A percentile compares a stretch with the other conserved stretches of the same genome.
Conservation (phyloP, 306 rosid species). For the Castanea sativa region DNA sequence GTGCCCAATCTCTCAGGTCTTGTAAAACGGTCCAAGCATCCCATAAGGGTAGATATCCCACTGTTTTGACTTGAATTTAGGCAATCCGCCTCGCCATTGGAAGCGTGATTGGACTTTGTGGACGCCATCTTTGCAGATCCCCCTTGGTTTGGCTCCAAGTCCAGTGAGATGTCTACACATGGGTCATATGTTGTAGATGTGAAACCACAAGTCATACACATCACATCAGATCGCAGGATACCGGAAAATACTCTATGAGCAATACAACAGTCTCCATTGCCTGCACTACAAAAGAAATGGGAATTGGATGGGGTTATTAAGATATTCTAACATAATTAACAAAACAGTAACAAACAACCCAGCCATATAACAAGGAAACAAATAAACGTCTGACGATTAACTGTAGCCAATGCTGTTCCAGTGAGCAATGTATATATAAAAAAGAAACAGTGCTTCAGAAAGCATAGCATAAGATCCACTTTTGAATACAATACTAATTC, state of each 20-base stretch:
- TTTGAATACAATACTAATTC: neutral
- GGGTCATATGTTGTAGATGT: constrained; percentile 97
- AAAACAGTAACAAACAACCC: neutral
- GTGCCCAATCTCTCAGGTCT: constrained; percentile 89
- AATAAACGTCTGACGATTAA: neutral
- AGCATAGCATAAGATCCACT: neutral
- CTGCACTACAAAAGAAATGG: constrained; percentile 51
- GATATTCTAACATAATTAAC: neutral
- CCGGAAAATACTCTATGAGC: constrained; percentile 94
- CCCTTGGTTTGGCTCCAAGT: constrained; percentile 75
- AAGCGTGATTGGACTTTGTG: constrained; percentile 51
- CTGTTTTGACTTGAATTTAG: constrained; percentile 42
- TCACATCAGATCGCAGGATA: constrained; percentile 88
- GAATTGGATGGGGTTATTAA: neutral
- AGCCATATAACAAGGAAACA: neutral
- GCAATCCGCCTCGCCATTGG: constrained; percentile 68
- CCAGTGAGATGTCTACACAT: constrained; percentile 84
- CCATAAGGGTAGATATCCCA: constrained; percentile 65
- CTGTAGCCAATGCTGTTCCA: neutral
- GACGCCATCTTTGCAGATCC: constrained; percentile 53
- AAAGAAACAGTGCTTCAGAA: neutral
- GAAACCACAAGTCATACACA: constrained; percentile 94
- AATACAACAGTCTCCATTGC: constrained; percentile 87
- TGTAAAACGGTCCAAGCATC: constrained; percentile 90
- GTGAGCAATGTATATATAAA: neutral